Base-by-base conservation (phyloP, 2,329 filamentous ascomycete genomes). In the Fusarium sp. region DNA sequence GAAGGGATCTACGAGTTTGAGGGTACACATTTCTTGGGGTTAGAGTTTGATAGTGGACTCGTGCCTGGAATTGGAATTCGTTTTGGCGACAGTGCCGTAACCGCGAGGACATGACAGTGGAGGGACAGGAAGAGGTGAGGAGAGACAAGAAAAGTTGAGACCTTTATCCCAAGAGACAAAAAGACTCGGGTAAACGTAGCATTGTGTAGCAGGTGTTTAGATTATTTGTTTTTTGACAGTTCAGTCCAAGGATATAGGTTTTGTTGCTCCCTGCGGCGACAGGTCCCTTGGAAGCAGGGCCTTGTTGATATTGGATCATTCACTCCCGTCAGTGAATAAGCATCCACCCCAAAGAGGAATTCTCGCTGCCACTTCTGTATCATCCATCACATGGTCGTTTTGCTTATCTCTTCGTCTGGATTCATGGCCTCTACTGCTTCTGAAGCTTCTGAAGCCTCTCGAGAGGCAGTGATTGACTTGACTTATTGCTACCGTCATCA, bases 21-120 rank as follows among this genome's bases (percentile, higher is more conserved):
- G 20, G 42, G n/a, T 38, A 22, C 28, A 44, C 44, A 63, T n/a
- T 24, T 33, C 31, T 35, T 28, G 28, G 24, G 45, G 53, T 55
- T 65, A 44, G 47, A 70, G 53, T 65, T 70, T 59, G 60, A 54
- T 61, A 70, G 65, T 70, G 65, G 47, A 61, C 58, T 65, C 69
- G 58, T 72, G 69, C 69, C 69, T 72, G 69, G 69, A 61, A 60
- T 65, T 65, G 50, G 50, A 39, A 54, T 54, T 54, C 35, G 50
- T 65, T 68, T 68, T 35, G 36, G 45, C 48, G 47, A 28, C 54
- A 58, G 65, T 66, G 61, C 64, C 48, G 30, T 42, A 60, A 35
- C 30, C 42, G 30, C n/a, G 41, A n/a, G 36, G 38, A 55, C 20
- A 39, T n/a, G 33, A n/a, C 33, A 35, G 41, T 44, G 41, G 24